Conservation (phyloP, 768 basidiomycete species). For the Tephrocybe sp. region DNA sequence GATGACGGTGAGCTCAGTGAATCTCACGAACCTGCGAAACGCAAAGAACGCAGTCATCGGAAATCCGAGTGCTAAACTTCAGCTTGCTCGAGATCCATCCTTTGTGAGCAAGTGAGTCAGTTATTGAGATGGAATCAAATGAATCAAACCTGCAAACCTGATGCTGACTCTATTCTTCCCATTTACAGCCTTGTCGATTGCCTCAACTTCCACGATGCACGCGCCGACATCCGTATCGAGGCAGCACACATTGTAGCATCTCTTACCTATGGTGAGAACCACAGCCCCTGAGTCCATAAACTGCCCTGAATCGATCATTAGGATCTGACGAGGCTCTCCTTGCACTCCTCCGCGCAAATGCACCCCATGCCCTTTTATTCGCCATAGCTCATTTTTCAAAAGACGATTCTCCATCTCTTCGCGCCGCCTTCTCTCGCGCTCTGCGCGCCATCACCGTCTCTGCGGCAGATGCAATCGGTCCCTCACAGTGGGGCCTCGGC, state of each 20-base stretch:
- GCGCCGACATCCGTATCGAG: slow-evolving; percentile 58
- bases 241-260: slow-evolving; percentile 77
- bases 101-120: slow-evolving; percentile 60
- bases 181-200: slow-evolving; percentile 59
- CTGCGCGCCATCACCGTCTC: slow-evolving; percentile 59
- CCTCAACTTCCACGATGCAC: slow-evolving; percentile 40
- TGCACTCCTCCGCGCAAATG: slow-evolving; percentile 55
- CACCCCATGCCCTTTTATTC: slow-evolving; percentile 59
- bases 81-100: slow-evolving; percentile 52
- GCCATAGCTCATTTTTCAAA: slow-evolving; percentile 53
- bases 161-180: neutral
- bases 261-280: slow-evolving; percentile 59
- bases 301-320: slow-evolving; percentile 18
- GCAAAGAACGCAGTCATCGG: slow-evolving; percentile 80
- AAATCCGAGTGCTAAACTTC: slow-evolving; percentile 69
- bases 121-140: slow-evolving; percentile 36
- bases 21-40: slow-evolving; percentile 51
- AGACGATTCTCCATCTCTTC: slow-evolving; percentile 37
- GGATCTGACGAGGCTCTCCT: slow-evolving; percentile 64
- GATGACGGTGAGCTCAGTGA: slow-evolving; percentile 27
- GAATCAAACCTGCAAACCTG: neutral
- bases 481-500: slow-evolving; percentile 64
- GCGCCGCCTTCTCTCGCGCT: slow-evolving; percentile 62
- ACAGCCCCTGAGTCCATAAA: neutral
- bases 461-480: slow-evolving; percentile 68